Evolutionary conservation across 2,329 filamentous ascomycete genomes (phyloP), one percentile per base, ranked within the genome.

Genomic region (Venturia aucupariae): DNA sequence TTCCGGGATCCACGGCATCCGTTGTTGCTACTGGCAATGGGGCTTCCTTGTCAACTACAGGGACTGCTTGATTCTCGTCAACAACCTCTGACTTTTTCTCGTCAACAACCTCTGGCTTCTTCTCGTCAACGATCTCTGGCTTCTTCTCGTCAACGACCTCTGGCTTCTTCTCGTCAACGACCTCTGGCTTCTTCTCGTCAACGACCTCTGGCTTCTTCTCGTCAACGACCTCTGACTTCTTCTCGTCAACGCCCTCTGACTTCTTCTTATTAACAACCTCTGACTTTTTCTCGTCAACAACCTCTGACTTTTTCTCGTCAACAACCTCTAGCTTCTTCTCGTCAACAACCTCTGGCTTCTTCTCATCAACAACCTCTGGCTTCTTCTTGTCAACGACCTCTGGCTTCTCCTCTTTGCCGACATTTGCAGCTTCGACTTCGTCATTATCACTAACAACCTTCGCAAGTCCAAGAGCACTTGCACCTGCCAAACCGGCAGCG

Each of bases 391-490:
- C 24, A 46, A 61, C 41, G 5, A n/a, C 10, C 60, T 61, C 60
- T n/a, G 32, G 32, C 19, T 46, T 27, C 35, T 61, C 8, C 32
- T 46, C 24, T n/a, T 27, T n/a, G 4, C 27, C 60, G 15, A 22
- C 19, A 2, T 61, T 44, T 7, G 22, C 3, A 6, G 35, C 17
- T 44, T 61, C 38, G 13, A 22, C 24, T 41, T 41, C 44, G 15
- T 63, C 44, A 38, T 39, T 17, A 35, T 63, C 42, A 22, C 13
- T 39, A 27, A 63, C 11, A 35, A 22, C n/a, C n/a, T 63, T 63
- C 32, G 2, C 30, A 11, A 63, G 30, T 19, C 61, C 44, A 63
- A 55, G 22, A 32, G 42, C 61, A 32, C 24, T 44, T 30, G 61
- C 44, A 39, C 41, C 61, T 4, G 27, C 46, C 7, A 51, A 15